A percentile compares a stretch with the other conserved stretches of the same genome.
phyloP scores from a whole-genome alignment of 192 early-diverging fungal species.

The Funneliformis geosporum region DNA sequence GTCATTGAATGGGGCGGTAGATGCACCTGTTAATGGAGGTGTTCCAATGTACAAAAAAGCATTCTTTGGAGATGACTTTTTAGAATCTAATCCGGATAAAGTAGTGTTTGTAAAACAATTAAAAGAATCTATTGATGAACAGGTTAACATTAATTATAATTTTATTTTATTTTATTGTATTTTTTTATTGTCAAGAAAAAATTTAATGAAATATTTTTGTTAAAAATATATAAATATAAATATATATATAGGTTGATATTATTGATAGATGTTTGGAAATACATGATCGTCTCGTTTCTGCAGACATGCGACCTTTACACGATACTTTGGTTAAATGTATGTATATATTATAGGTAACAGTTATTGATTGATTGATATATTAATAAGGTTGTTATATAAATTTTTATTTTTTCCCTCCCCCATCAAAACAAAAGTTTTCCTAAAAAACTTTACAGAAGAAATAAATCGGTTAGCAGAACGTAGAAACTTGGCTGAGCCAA shows the following conservation, averaged over 20 bases:
- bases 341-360: neutral
- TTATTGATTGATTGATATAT: neutral
- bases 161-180: neutral
- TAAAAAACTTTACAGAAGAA: constrained; percentile 69
- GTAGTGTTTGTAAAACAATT: constrained; percentile 49
- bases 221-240: neutral
- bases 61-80: constrained; percentile 56
- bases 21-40: constrained; percentile 84
- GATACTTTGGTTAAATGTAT: constrained; percentile 56
- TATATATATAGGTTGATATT: constrained; percentile 50
- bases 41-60: constrained; percentile 74
- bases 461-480: constrained; percentile 42
- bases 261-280: constrained; percentile 60
- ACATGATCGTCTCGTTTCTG: constrained; percentile 62
- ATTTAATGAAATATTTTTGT: neutral
- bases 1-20: constrained; percentile 79
- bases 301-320: constrained; percentile 73
- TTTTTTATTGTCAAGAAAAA: neutral
- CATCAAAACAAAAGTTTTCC: constrained; percentile 54
- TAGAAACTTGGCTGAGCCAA: neutral
- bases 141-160: constrained; percentile 47
- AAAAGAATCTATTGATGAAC: constrained; percentile 61
- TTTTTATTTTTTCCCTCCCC: neutral
- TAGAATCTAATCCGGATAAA: constrained; percentile 46
- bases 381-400: neutral